These are phyloP conservation scores for Blastomyces silverae DNA, from an alignment of 2,329 filamentous ascomycete species.

Conservation along the genomic window DNA sequence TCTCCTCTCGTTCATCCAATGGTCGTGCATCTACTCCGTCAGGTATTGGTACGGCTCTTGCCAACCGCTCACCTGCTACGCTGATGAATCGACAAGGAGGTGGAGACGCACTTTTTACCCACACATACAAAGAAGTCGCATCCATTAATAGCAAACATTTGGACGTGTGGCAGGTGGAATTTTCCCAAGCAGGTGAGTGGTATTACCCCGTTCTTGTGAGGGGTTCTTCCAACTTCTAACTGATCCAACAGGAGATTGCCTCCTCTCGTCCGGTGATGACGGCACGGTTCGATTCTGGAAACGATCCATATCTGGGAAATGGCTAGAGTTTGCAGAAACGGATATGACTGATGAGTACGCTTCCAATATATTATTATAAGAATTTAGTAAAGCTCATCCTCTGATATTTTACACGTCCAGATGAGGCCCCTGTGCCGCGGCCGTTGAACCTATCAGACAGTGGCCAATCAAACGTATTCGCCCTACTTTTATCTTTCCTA, in stretches of 20 bases:
- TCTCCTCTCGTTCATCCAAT: slow-evolving; percentile 9
- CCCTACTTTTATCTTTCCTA: not conserved
- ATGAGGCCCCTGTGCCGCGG: not conserved
- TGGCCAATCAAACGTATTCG: not conserved
- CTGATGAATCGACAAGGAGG: slow-evolving; percentile 31
- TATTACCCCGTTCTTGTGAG: not conserved
- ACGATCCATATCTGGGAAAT: slow-evolving; percentile 38
- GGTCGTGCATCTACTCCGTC: slow-evolving; percentile 31
- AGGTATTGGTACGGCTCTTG: slow-evolving; percentile 39
- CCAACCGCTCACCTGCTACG: slow-evolving; percentile 26
- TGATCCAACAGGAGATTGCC: slow-evolving; percentile 34
- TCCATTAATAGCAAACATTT: slow-evolving; percentile 41
- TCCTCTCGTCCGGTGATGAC: slow-evolving; percentile 41
- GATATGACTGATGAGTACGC: slow-evolving; percentile 33
- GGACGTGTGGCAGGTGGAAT: slow-evolving; percentile 43
- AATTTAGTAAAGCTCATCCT: not conserved
- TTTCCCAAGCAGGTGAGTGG: slow-evolving; percentile 38
- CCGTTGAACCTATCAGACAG: not conserved
- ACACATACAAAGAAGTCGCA: slow-evolving; percentile 39
- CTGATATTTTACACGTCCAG: not conserved
- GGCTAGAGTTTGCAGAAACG: slow-evolving; percentile 42
- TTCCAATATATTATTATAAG: not conserved
- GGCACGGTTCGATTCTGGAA: slow-evolving; percentile 42
- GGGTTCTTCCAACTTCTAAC: slow-evolving; percentile 5
- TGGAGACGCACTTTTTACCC: slow-evolving; percentile 37